These are phyloP conservation scores for Microdochium paspali DNA, from an alignment of 2,329 filamentous ascomycete genomes.

Conservation along the genomic window DNA sequence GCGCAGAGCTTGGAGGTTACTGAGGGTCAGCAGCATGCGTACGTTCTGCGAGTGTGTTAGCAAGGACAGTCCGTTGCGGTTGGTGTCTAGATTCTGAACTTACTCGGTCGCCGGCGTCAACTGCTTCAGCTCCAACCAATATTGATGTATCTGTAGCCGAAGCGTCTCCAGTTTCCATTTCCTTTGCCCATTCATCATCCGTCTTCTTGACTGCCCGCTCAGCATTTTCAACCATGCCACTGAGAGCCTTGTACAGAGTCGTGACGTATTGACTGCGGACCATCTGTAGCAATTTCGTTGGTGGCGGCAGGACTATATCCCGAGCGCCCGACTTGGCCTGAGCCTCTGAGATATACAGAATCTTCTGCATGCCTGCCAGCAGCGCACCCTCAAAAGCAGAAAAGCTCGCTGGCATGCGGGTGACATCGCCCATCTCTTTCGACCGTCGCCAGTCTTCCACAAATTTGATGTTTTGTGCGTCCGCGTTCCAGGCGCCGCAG, in stretches of 20 bases:
- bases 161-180: constrained; percentile 30
- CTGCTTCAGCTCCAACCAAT: constrained; percentile 30
- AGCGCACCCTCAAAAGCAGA: constrained; percentile 76
- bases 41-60: constrained; percentile 53
- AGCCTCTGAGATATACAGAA: constrained; percentile 84
- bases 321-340: constrained; percentile 62
- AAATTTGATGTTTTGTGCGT: constrained; percentile 85
- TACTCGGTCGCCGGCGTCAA: constrained; percentile 48
- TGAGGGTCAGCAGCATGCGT: constrained; percentile 86
- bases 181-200: constrained; percentile 51
- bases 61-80: constrained; percentile 20
- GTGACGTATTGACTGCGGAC: constrained; percentile 88
- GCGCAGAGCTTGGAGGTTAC: constrained; percentile 79
- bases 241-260: constrained; percentile 86
- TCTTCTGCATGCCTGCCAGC: constrained; percentile 83
- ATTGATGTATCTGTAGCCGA: not conserved
- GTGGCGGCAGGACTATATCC: constrained; percentile 76
- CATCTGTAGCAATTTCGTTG: constrained; percentile 80
- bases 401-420: constrained; percentile 83
- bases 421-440: constrained; percentile 74
- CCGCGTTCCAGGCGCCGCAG: constrained; percentile 85
- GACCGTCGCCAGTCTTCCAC: constrained; percentile 91
- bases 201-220: constrained; percentile 61
- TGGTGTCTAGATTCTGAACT: too few relatives aligned
- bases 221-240: constrained; percentile 94